Evolutionary conservation across 495 filamentous ascomycete species (phyloP), one percentile per base, ranked within the genome.

Genomic region (Penicillium arizonense): DNA sequence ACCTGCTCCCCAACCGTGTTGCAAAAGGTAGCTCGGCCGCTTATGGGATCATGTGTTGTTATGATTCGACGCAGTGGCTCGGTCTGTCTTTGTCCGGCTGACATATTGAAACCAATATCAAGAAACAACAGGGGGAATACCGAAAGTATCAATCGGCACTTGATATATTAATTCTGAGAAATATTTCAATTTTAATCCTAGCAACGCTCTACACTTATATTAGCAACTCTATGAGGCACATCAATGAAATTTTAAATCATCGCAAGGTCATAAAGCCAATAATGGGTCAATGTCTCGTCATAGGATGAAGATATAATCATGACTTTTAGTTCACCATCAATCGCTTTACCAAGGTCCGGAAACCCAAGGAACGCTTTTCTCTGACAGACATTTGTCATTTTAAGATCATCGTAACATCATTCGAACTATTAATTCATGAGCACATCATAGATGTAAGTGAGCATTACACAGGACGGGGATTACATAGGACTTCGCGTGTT

Each of bases 61-160:
- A 59, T 56, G 42, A 59, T 35, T 8, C 56, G 56, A 55, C 56
- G 56, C 40, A 59, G 52, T 28, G 56, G 52, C 47, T 52, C 7
- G 41, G 47, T 52, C 11, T 59, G 28, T 33, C 43, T 57, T 53
- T 53, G 44, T 57, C 55, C 55, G 28, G 16, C 18, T 54, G 58
- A 57, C 58, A 61, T 61, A 11, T 50, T 42, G 53, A 44, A 32
- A 13, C 38, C 46, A 53, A 61, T 0, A 33, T 53, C 50, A 57
- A 57, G 40, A 49, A 43, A 42, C 40, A 50, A 44, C 1, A 39
- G 14, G 32, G 6, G 4, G 50, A 23, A 52, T 46, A 42, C 41
- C 37, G 41, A 30, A 20, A 38, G 40, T 44, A 50, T 28, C 16
- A 49, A 24, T 33, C n/a, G 40, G 16, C 43, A 47, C 21, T 3